phyloP scores from a whole-genome alignment of 2,329 filamentous ascomycete genomes.

The Coniella lustricola region DNA sequence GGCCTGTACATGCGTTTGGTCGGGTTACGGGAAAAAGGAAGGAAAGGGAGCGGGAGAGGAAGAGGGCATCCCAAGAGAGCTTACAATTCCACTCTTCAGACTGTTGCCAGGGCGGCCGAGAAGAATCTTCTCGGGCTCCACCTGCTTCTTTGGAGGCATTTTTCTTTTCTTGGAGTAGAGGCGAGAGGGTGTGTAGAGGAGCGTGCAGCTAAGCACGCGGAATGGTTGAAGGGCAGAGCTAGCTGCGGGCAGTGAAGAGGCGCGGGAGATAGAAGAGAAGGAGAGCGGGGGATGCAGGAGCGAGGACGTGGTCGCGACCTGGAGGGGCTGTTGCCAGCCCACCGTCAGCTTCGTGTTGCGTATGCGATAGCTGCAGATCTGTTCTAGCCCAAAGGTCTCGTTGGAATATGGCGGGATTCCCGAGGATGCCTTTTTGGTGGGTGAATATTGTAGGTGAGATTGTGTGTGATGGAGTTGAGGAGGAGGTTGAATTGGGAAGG shows the following conservation, averaged over 20 bases:
- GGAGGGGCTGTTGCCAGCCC: slow-evolving; percentile 37
- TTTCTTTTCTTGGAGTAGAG: slow-evolving; percentile 55
- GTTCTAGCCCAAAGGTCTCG: neutral
- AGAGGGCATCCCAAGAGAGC: slow-evolving; percentile 21
- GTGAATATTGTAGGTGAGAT: neutral
- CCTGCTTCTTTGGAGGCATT: slow-evolving; percentile 94
- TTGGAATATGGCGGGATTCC: neutral
- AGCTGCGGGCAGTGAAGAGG: slow-evolving; percentile 53
- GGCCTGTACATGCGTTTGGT: slow-evolving; percentile 18
- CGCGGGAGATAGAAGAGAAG: slow-evolving; percentile 48
- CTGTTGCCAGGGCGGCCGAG: slow-evolving; percentile 95
- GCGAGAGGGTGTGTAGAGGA: slow-evolving; percentile 42
- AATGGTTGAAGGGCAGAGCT: slow-evolving; percentile 56
- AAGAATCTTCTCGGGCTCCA: slow-evolving; percentile 90
- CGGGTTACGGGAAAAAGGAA: slow-evolving; percentile 15
- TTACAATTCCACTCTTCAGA: slow-evolving; percentile 97
- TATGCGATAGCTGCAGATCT: neutral
- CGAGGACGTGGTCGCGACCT: slow-evolving; percentile 36
- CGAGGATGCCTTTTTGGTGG: neutral
- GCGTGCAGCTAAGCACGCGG: slow-evolving; percentile 44
- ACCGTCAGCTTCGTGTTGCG: slow-evolving; percentile 16
- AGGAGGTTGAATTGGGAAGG: neutral
- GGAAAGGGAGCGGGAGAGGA: slow-evolving; percentile 18
- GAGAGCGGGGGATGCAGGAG: slow-evolving; percentile 28
- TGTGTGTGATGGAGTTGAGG: neutral